Evolutionary conservation across 1,284 basidiomycete species (phyloP).

Genomic region (Microbotryomycetes sp.): DNA sequence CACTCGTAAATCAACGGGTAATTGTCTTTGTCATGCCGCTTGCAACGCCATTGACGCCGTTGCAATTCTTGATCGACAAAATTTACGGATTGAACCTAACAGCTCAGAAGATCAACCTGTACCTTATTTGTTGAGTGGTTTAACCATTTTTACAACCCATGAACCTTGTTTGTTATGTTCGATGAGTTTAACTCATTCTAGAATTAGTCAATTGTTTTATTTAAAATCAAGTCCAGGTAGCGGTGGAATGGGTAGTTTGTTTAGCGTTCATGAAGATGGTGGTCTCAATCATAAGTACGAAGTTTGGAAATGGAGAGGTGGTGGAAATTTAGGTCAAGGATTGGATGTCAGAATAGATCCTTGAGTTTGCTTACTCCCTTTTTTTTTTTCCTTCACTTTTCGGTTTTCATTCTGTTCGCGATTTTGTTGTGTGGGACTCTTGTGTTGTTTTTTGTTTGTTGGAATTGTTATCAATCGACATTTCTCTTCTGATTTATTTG

Average conservation of each 20-base stretch:
- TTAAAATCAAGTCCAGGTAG: constrained; percentile 27
- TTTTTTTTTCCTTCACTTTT: neutral
- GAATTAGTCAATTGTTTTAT: constrained; percentile 54
- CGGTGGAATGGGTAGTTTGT: constrained; percentile 60
- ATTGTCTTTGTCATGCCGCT: constrained; percentile 75
- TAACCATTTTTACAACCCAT: constrained; percentile 77
- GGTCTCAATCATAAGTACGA: constrained; percentile 45
- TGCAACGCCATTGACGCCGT: constrained; percentile 63
- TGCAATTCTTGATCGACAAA: constrained; percentile 41
- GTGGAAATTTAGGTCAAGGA: neutral
- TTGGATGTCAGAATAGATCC: constrained; percentile 1
- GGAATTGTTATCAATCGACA: no score
- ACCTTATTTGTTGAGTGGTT: constrained; percentile 71
- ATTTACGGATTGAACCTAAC: constrained; percentile 24
- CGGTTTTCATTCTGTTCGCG: neutral
- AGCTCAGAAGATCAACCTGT: constrained; percentile 32
- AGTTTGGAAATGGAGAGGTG: constrained; percentile 42
- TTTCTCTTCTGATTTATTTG: no score
- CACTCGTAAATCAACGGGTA: constrained; percentile 57
- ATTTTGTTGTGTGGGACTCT: neutral
- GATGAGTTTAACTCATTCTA: constrained; percentile 86
- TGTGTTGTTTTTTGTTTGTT: no score
- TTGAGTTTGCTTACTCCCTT: neutral
- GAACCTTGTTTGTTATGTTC: constrained; percentile 94
- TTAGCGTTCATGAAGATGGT: constrained; percentile 44